Base-by-base conservation (phyloP, 192 early-diverging fungal species). In the Phycomyces nitens region DNA sequence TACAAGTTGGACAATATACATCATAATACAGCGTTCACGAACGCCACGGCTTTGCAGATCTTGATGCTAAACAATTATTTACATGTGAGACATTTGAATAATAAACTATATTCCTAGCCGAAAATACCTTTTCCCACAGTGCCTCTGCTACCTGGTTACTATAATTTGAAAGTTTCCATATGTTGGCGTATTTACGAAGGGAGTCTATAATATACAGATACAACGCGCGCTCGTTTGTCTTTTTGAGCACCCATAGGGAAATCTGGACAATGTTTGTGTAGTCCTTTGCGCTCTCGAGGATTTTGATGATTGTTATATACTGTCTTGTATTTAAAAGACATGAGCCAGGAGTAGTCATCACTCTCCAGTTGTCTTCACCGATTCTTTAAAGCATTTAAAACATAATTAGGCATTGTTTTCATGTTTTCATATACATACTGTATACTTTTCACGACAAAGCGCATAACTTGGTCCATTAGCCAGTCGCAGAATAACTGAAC, bases 301-400 rank as follows among this genome's bases (percentile, higher is more conserved):
- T 62, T 50, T 70, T 65, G 16, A 79, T 63, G 26, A 80, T 68
- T 2, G 80, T 76, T 0, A 81, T 73, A 34, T 82, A 75, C 56
- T 92, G 90, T 22, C 88, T 80, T 12, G 76, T 72, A 60, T 90
- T 92, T n/a, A 92, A 73, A 21, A 92, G 69, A 20, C 88, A 88
- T 0, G 88, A 77, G 0, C 90, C 90, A 5, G 90, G 90, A 4
- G 83, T 84, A 0, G 88, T 87, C 63, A 87, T 88, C n/a, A 86
- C 86, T 40, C 84, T 78, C 90, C 90, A 92, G 64, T 92, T 92
- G 61, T 90, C 86, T 47, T 78, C 78, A 40, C 76, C 81, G 51
- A 85, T 83, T 44, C 76, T 78, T 47, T 15, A 38, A 42, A 63
- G 18, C 8, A 40, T 11, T 18, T 21, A 53, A 22, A 12, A 55